Evolutionary conservation across 495 filamentous ascomycete genomes (phyloP), one percentile per base, ranked within the genome.

Genomic region (Podospora tetraspora): DNA sequence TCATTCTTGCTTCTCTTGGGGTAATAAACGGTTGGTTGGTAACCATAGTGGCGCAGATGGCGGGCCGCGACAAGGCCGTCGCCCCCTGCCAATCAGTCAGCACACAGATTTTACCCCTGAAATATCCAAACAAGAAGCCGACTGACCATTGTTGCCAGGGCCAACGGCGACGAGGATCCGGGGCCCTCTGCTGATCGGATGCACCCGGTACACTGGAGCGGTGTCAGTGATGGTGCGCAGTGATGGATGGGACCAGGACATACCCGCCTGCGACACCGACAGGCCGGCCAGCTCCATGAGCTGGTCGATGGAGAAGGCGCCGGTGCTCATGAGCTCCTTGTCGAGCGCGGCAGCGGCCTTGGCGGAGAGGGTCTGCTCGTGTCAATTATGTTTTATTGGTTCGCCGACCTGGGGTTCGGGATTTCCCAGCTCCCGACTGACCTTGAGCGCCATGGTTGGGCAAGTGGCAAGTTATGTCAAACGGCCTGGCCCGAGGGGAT

Each of bases 221-320:
- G 19, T 13, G 61, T 68, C 25, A 69, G 61, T 13, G 29, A 21
- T 30, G 34, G 61, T 23, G 7, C 16, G 64, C 23, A 37, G 21
- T 21, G 56, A 13, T 21, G 37, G 63, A 25, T 25, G n/a, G n/a
- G n/a, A n/a, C n/a, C n/a, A n/a, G n/a, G 25, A 74, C 81, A 59
- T 72, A 94, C 94, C 89, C 60, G 90, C 94, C 85, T 99, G 93
- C 6, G 94, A 93, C 3, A 99, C 95, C 2, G 94, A 93, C 1
- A 97, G 83, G 0, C 95, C 95, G 32, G 95, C 95, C 3, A 99
- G 82, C 75, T 99, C 95, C 95, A 99, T 99, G 63, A 99, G 82
- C 77, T 99, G 95, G 78, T 98, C 95, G 57, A 99, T 84, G 3
- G 93, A 96, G 82, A 94, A 99, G 23, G 90, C 95, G 3, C 96